Evolutionary conservation across 1,139 yeast genomes (phyloP).

Genomic region (Protomyces inundatus): DNA sequence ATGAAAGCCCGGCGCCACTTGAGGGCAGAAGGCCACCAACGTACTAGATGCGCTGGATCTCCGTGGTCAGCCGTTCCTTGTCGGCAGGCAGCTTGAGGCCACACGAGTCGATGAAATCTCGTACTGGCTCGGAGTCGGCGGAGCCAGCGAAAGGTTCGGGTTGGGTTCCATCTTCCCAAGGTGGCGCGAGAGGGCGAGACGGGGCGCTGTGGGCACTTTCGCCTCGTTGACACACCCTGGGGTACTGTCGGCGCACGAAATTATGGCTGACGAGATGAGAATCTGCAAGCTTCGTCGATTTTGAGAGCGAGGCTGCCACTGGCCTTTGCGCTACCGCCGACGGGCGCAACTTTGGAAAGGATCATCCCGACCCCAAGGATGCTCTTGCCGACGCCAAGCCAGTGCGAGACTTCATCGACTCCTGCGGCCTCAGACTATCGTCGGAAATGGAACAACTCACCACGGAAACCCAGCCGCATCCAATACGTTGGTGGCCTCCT

Average conservation of each 20-base stretch:
- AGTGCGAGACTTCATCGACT: background rate
- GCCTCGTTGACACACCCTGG: too few species aligned
- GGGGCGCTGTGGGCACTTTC: too few species aligned
- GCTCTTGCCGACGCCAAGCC: background rate
- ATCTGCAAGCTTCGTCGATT: too few species aligned
- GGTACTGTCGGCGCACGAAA: too few species aligned
- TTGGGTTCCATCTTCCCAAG: too few species aligned
- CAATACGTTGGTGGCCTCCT: background rate
- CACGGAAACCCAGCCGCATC: background rate
- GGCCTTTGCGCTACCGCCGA: too few species aligned
- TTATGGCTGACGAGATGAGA: too few species aligned
- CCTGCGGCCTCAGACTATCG: background rate
- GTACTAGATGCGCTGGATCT: background rate
- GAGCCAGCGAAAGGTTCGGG: background rate
- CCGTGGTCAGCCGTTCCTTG: background rate
- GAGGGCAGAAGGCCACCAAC: background rate
- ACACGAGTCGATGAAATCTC: background rate
- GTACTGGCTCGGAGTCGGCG: background rate
- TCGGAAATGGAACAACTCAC: background rate
- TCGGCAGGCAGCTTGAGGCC: background rate
- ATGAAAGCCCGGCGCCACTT: background rate
- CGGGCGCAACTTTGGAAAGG: too few species aligned
- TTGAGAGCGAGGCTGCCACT: too few species aligned
- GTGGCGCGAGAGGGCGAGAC: too few species aligned
- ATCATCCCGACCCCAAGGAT: background rate